Evolutionary conservation across 2,329 filamentous ascomycete genomes (phyloP), one percentile per base, ranked within the genome.

Genomic region (Amauroascus verrucosus): DNA sequence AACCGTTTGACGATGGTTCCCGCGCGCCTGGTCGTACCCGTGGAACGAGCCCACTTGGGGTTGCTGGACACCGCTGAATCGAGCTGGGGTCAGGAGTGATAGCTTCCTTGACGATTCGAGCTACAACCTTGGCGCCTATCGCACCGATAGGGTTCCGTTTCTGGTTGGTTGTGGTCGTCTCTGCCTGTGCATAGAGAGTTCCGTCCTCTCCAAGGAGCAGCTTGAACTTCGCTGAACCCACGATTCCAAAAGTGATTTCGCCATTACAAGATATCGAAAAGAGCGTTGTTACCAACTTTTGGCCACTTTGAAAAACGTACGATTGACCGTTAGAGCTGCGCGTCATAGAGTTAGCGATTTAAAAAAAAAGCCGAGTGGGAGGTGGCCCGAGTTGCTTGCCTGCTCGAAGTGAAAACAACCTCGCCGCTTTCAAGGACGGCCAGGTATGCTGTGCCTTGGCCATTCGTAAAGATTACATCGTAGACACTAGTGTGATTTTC

Each of bases 61-160:
- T 45, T 28, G 41, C 41, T n/a, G 41, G 41, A 45, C 41, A 45
- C 30, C 41, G 41, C 41, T 45, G 41, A 45, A 45, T 45, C 2
- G 41, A 45, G 13, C 41, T 45, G 3, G 41, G 41, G 20, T 45
- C 41, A 28, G 41, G 41, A 30, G 41, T 45, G 41, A 45, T 45
- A 14, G 41, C 41, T n/a, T 45, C 41, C 41, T 45, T 45, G 41
- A 45, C 30, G 41, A 45, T 45, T 3, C 41, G 22, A 45, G 5
- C 41, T 13, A 45, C 22, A n/a, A 45, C 13, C 26, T 45, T 45
- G 22, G 30, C 22, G 22, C 1, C 14, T 26, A 28, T 3, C 41
- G 22, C 41, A 24, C n/a, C 30, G 13, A 45, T n/a, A 28, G 41
- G 41, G 26, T 45, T 45, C 22, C 41, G 41, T 45, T 45, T 45